Base-by-base conservation (phyloP, 2,329 filamentous ascomycete genomes). In the Colletotrichum orchidophilum region DNA sequence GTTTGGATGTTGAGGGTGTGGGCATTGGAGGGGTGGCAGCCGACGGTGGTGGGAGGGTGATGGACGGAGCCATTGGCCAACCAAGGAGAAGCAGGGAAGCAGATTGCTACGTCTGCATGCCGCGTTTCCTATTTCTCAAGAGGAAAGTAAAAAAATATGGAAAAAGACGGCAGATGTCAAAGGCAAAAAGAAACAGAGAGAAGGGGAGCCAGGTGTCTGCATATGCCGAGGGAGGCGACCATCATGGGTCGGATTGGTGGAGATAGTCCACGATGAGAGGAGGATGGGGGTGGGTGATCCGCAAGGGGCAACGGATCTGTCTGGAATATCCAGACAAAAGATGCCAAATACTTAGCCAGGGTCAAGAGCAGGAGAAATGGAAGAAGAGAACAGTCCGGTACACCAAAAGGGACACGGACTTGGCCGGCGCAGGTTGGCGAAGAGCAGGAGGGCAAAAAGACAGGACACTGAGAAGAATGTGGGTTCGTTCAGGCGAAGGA, bases 221-320 rank as follows among this genome's bases (percentile, higher is more conserved):
- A 82, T 81, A 80, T 83, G 81, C 81, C 80, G 81, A 81, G 78
- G 77, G 55, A n/a, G 77, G 78, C 75, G 61, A 72, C 57, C 39
- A 70, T 68, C 66, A 73, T 59, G 69, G 66, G 63, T 69, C 31
- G 70, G 54, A 80, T 80, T 79, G 78, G 79, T 80, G 77, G 79
- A 77, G 69, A 74, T 11, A 73, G 72, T 63, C 73, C 53, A 64
- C 72, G 74, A 73, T 75, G 75, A 75, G 75, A 75, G 15, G 39
- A n/a, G 39, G 39, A 46, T 46, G 39, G 76, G 74, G 76, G 72
- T 71, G 76, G 71, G 73, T 69, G 73, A 70, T 70, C 76, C 76
- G 70, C 66, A 75, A 75, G 74, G 50, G 71, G 71, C 60, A 73
- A 66, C 54, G 67, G 66, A 73, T 73, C 69, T 70, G 71, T 63